Evolutionary conservation across 2,329 filamentous ascomycete species (phyloP).

Genomic region (Exophiala sp.): DNA sequence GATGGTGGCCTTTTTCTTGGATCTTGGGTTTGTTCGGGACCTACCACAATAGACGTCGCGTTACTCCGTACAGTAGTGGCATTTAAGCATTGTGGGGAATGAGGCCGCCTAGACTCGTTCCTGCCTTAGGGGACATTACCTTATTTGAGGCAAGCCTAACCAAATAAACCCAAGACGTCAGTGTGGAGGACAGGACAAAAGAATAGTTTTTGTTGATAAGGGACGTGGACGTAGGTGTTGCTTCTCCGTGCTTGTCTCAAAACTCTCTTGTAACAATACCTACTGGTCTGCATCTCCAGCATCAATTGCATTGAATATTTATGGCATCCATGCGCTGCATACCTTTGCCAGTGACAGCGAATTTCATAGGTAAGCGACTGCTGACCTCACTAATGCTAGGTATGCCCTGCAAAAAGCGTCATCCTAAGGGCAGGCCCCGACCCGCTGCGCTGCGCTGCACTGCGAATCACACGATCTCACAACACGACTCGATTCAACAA

Average conservation of each 20-base stretch:
- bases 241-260: neutral
- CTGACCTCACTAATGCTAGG: neutral
- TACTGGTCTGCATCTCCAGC: too few species aligned
- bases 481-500: neutral
- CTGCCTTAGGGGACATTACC: neutral
- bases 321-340: too few species aligned
- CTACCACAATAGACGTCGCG: too few species aligned
- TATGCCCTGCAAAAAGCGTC: neutral
- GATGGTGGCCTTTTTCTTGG: too few species aligned
- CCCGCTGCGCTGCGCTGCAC: neutral
- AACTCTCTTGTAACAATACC: neutral
- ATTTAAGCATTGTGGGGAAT: neutral
- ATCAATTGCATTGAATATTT: too few species aligned
- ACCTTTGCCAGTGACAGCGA: too few species aligned
- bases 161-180: neutral
- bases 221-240: neutral
- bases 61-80: too few species aligned
- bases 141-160: neutral
- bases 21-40: too few species aligned
- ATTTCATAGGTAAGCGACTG: too few species aligned
- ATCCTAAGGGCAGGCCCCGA: neutral
- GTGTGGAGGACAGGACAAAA: neutral
- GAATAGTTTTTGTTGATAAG: neutral
- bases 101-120: neutral
- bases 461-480: neutral